These are phyloP conservation scores for Colletotrichum tofieldiae DNA, from an alignment of 2,329 filamentous ascomycete species.

Conservation along the genomic window DNA sequence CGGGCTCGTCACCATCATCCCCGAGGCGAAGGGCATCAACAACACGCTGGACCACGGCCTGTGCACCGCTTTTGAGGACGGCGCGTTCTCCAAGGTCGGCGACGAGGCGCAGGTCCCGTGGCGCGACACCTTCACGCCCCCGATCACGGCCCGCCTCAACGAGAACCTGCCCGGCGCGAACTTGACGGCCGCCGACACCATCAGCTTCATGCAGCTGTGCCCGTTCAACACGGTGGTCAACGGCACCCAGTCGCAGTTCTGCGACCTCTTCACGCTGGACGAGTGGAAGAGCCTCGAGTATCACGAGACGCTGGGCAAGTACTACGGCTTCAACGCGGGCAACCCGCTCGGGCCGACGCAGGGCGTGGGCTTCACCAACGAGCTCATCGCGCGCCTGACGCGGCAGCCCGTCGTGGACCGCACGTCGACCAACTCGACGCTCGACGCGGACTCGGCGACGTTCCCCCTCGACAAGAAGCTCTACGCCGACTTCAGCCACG, in stretches of 20 bases:
- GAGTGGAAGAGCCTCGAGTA: constrained; percentile 90
- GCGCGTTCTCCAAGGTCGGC: constrained; percentile 64
- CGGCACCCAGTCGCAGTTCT: constrained; percentile 78
- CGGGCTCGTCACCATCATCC: constrained; percentile 76
- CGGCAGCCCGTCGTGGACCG: constrained; percentile 77
- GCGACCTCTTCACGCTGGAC: constrained; percentile 77
- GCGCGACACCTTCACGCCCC: constrained; percentile 74
- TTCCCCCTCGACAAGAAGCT: constrained; percentile 81
- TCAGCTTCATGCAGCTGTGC: constrained; percentile 90
- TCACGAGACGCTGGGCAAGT: constrained; percentile 84
- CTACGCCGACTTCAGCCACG: constrained; percentile 94
- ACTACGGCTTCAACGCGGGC: constrained; percentile 84
- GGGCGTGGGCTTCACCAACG: constrained; percentile 90
- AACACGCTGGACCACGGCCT: constrained; percentile 85
- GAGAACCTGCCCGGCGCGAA: constrained; percentile 77
- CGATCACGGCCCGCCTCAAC: constrained; percentile 81
- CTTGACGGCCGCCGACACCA: constrained; percentile 73
- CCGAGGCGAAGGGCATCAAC: constrained; percentile 78
- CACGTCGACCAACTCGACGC: constrained; percentile 83
- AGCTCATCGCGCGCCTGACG: constrained; percentile 87
- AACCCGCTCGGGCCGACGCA: constrained; percentile 87
- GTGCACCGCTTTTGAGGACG: constrained; percentile 80
- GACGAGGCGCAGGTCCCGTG: constrained; percentile 70
- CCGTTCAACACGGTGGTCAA: constrained; percentile 86
- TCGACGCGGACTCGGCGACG: constrained; percentile 76